A percentile compares a stretch with the other conserved stretches of the same genome.
phyloP scores from a whole-genome alignment of 345 rosid genomes.

The Boechera divaricarpa region DNA sequence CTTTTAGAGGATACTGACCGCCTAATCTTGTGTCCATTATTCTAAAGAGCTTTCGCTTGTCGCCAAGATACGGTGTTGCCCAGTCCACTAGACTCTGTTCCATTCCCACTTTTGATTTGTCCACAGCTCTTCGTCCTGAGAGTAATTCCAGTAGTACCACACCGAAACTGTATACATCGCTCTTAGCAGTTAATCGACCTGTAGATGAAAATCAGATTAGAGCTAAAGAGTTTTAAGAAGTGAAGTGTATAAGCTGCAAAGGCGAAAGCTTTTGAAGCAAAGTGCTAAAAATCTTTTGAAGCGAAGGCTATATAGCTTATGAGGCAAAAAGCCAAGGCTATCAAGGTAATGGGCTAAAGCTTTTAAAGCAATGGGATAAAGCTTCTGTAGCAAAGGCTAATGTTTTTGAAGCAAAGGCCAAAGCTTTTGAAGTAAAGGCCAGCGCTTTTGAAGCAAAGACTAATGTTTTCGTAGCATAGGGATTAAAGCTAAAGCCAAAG shows the following conservation, averaged over 20 bases:
- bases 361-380: no score
- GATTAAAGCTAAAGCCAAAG: not conserved
- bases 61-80: slow-evolving; percentile 91
- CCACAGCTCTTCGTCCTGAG: slow-evolving; percentile 92
- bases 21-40: slow-evolving; percentile 97
- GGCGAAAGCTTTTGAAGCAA: not conserved
- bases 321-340: not conserved
- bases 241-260: not conserved
- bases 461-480: not conserved
- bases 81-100: slow-evolving; percentile 95
- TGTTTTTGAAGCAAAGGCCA: not conserved
- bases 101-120: slow-evolving; percentile 73
- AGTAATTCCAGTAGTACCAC: slow-evolving; percentile 90
- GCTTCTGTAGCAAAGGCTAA: not conserved
- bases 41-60: slow-evolving; percentile 81
- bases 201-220: slow-evolving; percentile 36
- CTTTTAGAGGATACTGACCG: slow-evolving; percentile 95
- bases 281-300: not conserved
- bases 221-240: not conserved
- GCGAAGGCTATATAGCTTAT: not conserved
- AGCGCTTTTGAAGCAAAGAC: not conserved
- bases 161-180: slow-evolving; percentile 97
- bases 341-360: no score
- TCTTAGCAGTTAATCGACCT: slow-evolving; percentile 94
- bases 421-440: no score